Percentiles rank a stretch among this genome's conserved stretches.
phyloP scores from a whole-genome alignment of 768 basidiomycete genomes.

The Leucocoprinus sp. region DNA sequence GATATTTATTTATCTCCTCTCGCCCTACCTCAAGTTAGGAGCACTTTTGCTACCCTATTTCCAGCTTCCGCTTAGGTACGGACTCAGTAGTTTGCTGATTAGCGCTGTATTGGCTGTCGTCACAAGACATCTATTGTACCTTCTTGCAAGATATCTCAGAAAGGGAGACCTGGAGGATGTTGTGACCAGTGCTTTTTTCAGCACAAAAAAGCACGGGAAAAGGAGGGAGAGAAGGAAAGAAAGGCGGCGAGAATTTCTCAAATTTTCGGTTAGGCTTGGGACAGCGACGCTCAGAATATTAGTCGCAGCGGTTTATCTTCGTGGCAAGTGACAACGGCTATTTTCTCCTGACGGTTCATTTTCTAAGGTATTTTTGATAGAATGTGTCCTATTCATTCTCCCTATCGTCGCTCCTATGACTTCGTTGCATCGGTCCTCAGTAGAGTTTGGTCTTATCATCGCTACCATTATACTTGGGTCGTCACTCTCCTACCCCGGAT shows the following conservation, averaged over 20 bases:
- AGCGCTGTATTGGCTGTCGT: slow-evolving; percentile 55
- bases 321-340: slow-evolving; percentile 40
- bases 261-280: slow-evolving; percentile 34
- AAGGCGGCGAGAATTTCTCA: slow-evolving; percentile 32
- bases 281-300: slow-evolving; percentile 41
- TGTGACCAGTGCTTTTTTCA: slow-evolving; percentile 44
- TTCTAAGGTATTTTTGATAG: slow-evolving; percentile 23
- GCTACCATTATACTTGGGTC: slow-evolving; percentile 34
- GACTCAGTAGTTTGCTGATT: slow-evolving; percentile 39
- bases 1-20: slow-evolving; percentile 62
- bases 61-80: slow-evolving; percentile 37
- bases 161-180: slow-evolving; percentile 61
- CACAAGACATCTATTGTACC: slow-evolving; percentile 65
- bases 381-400: slow-evolving; percentile 43
- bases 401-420: slow-evolving; percentile 34
- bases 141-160: slow-evolving; percentile 66
- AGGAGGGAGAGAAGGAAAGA: slow-evolving; percentile 30
- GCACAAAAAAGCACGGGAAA: slow-evolving; percentile 43
- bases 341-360: neutral
- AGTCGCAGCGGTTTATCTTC: slow-evolving; percentile 54
- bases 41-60: slow-evolving; percentile 53
- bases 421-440: slow-evolving; percentile 30
- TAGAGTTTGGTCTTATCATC: slow-evolving; percentile 20
- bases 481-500: slow-evolving; percentile 46
- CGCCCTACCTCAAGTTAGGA: slow-evolving; percentile 64